Percentiles rank a stretch among this genome's conserved stretches.
Evolutionary conservation across 148 eudicot species (phyloP).

Genomic region (Salicornia ramosissima): DNA sequence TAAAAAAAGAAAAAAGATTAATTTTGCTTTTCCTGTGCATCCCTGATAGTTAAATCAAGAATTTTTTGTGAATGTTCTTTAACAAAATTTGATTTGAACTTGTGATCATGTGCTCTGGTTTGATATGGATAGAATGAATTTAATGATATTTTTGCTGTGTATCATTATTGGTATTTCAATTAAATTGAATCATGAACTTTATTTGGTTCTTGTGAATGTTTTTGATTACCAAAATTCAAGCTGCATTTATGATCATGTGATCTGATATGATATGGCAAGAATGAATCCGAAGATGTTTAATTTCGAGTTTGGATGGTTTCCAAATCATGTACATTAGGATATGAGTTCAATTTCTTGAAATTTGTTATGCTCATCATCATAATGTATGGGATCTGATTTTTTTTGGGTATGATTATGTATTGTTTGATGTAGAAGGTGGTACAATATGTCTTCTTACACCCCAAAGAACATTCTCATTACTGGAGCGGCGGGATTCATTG

Average conservation of each 20-base stretch:
- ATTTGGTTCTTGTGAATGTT: too few relatives aligned
- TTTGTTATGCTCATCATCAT: background rate
- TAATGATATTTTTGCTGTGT: background rate
- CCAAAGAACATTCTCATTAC: slow-evolving; percentile 78
- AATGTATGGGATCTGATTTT: slow-evolving; percentile 21
- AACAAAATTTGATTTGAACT: too few relatives aligned
- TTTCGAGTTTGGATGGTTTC: background rate
- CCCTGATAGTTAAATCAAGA: too few relatives aligned
- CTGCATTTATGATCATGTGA: too few relatives aligned
- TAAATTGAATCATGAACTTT: too few relatives aligned
- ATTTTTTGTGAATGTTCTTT: too few relatives aligned
- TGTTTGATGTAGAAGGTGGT: slow-evolving; percentile 22
- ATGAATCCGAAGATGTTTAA: background rate
- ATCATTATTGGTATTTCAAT: too few relatives aligned
- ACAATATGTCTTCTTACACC: slow-evolving; percentile 44
- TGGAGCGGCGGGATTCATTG: slow-evolving; percentile 85
- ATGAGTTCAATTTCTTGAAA: background rate
- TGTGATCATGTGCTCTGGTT: background rate
- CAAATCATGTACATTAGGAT: background rate
- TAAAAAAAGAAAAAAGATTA: too few relatives aligned
- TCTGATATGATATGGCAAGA: background rate
- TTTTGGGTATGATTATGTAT: slow-evolving; percentile 6
- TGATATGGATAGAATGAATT: background rate
- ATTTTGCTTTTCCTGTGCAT: too few relatives aligned
- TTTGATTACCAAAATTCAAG: too few relatives aligned